Conservation (phyloP, 2,329 filamentous ascomycete species). For the Aureobasidium vineae region DNA sequence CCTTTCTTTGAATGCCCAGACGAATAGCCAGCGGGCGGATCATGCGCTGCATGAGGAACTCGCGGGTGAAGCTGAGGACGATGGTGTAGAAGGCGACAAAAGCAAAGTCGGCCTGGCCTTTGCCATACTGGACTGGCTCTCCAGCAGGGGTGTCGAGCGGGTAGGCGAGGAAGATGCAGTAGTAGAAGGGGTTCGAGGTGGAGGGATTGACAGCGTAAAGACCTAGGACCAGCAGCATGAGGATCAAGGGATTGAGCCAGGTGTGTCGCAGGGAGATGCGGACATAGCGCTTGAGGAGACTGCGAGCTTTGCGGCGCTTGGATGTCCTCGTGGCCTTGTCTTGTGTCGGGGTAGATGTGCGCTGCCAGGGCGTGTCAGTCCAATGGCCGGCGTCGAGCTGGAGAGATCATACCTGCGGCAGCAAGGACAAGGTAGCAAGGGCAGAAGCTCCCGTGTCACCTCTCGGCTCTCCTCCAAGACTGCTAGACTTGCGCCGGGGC, state of each 20-base stretch:
- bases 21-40: slow-evolving; percentile 71
- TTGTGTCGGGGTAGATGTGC: slow-evolving; percentile 22
- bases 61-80: slow-evolving; percentile 86
- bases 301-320: slow-evolving; percentile 49
- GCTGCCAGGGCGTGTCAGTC: slow-evolving; percentile 24
- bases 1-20: slow-evolving; percentile 66
- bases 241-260: slow-evolving; percentile 66
- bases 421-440: slow-evolving; percentile 46
- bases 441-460: slow-evolving; percentile 54
- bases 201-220: slow-evolving; percentile 74
- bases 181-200: slow-evolving; percentile 72
- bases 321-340: slow-evolving; percentile 39
- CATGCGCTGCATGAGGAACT: slow-evolving; percentile 92
- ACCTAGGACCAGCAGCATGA: slow-evolving; percentile 62
- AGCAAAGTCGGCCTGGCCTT: slow-evolving; percentile 80
- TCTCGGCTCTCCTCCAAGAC: slow-evolving; percentile 52
- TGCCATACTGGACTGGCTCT: slow-evolving; percentile 69
- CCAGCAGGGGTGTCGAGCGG: slow-evolving; percentile 47
- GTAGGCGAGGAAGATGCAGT: slow-evolving; percentile 89
- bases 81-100: slow-evolving; percentile 89
- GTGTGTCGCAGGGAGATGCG: slow-evolving; percentile 54
- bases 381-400: background rate
- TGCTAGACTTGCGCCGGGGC: slow-evolving; percentile 48
- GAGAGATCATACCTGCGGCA: slow-evolving; percentile 9
- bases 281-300: slow-evolving; percentile 47